Evolutionary conservation across 108 stramenopile genomes (phyloP).

Genomic region (Seminavis robusta): DNA sequence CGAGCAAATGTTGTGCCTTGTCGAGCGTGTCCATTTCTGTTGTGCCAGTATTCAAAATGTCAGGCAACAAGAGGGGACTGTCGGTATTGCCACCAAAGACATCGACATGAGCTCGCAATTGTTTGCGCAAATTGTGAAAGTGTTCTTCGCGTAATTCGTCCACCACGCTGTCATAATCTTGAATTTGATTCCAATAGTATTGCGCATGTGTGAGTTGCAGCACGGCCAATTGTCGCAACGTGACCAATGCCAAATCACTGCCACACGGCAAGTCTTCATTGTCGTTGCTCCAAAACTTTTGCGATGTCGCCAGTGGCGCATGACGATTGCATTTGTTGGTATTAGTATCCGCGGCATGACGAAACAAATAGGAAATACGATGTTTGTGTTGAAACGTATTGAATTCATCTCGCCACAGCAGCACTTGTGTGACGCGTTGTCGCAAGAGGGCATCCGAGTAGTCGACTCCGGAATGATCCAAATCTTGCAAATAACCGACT

Average conservation of each 20-base stretch:
- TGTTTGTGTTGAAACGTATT: background rate
- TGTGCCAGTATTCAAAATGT: too few species aligned
- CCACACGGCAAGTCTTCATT: slow-evolving; percentile 2
- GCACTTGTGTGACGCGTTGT: background rate
- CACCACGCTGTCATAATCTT: too few species aligned
- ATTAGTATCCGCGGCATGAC: background rate
- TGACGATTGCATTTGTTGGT: slow-evolving; percentile 8
- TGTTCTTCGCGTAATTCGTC: too few species aligned
- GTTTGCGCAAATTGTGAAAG: too few species aligned
- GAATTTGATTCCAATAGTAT: too few species aligned
- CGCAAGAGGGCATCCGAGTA: background rate
- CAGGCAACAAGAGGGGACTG: too few species aligned
- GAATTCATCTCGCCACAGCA: slow-evolving; percentile 1
- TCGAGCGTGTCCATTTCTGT: too few species aligned
- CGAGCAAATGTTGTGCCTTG: too few species aligned
- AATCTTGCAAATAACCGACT: background rate
- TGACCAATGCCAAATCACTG: background rate
- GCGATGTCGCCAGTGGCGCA: background rate
- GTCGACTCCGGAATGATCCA: background rate
- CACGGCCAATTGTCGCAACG: background rate
- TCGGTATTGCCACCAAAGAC: too few species aligned
- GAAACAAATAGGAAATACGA: background rate
- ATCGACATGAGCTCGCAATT: too few species aligned
- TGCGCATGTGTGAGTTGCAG: too few species aligned
- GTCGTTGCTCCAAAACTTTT: slow-evolving; percentile 2